These are phyloP conservation scores for Starmerella davenportii DNA, from an alignment of 805 yeast species.

Conservation along the genomic window DNA sequence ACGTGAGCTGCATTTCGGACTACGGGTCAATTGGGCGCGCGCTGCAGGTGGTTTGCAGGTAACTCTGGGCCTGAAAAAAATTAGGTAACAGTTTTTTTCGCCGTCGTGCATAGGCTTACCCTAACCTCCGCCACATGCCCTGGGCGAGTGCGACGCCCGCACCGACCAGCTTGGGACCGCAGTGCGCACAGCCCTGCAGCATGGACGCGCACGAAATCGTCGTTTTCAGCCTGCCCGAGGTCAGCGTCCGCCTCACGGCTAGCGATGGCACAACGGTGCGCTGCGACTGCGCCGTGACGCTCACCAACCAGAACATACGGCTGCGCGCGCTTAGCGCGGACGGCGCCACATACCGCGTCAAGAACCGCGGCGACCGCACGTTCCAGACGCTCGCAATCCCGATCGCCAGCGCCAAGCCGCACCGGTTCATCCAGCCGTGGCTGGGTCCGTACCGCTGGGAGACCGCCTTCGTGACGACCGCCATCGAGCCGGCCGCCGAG, in stretches of 20 bases:
- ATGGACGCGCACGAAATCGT: not conserved
- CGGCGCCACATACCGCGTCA: constrained; percentile 15
- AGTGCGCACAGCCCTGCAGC: no score
- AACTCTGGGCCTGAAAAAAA: no score
- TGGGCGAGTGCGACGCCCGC: no score
- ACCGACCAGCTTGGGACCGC: no score
- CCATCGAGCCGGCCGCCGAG: constrained; percentile 6
- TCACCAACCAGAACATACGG: constrained; percentile 15
- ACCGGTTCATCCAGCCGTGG: constrained; percentile 22
- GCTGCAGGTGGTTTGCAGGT: no score
- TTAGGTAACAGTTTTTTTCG: not conserved
- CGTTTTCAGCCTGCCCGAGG: not conserved
- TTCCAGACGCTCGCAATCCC: constrained; percentile 17
- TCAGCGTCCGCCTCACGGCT: constrained; percentile 3
- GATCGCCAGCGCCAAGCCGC: constrained; percentile 10
- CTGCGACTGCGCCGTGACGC: constrained; percentile 4
- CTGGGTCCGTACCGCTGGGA: constrained; percentile 24
- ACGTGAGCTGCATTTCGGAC: constrained; percentile 68
- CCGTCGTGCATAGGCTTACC: no score
- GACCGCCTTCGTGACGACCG: constrained; percentile 3
- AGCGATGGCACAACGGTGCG: constrained; percentile 6
- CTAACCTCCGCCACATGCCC: no score
- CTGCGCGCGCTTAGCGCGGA: constrained; percentile 2
- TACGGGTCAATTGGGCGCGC: no score
- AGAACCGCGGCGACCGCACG: constrained; percentile 19